Conservation (phyloP, 495 filamentous ascomycete genomes). For the Hypomontagnella submonticulosa region DNA sequence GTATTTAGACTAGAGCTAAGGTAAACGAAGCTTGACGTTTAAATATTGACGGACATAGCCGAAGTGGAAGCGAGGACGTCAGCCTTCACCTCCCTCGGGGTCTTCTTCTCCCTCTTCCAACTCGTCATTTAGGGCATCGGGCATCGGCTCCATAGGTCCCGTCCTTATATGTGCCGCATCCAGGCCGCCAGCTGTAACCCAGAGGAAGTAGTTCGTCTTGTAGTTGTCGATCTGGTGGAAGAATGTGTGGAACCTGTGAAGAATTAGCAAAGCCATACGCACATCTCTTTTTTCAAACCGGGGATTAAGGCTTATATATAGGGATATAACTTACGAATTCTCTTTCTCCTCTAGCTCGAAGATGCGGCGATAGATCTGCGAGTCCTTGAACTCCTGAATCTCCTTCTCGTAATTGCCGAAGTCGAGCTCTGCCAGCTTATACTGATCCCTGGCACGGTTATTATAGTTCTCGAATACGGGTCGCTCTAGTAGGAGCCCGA, state of each 20-base stretch:
- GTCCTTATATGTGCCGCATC: slow-evolving; percentile 57
- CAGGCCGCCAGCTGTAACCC: slow-evolving; percentile 74
- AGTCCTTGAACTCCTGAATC: slow-evolving; percentile 89
- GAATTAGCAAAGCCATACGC: slow-evolving; percentile 6
- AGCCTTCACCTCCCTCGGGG: slow-evolving; percentile 42
- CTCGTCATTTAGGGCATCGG: slow-evolving; percentile 45
- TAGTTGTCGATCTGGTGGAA: slow-evolving; percentile 88
- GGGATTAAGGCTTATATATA: not conserved
- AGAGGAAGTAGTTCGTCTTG: slow-evolving; percentile 77
- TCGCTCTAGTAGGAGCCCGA: slow-evolving; percentile 87
- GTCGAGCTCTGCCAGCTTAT: slow-evolving; percentile 71
- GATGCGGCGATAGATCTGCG: slow-evolving; percentile 91
- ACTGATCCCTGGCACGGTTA: slow-evolving; percentile 62
- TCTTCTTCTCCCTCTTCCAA: slow-evolving; percentile 46
- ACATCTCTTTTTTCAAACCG: not conserved
- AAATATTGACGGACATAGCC: not conserved
- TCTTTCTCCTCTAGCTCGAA: slow-evolving; percentile 87
- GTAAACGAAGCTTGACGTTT: no score
- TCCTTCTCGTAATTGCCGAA: slow-evolving; percentile 80
- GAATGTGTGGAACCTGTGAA: slow-evolving; percentile 75
- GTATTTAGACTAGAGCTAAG: no score
- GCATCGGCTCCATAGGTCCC: slow-evolving; percentile 30
- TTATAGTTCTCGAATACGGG: slow-evolving; percentile 93
- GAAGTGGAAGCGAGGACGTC: not conserved
- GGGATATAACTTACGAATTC: slow-evolving; percentile 67